phyloP scores from a whole-genome alignment of 31 red algal species.

The Bonnemaisonia californica region DNA sequence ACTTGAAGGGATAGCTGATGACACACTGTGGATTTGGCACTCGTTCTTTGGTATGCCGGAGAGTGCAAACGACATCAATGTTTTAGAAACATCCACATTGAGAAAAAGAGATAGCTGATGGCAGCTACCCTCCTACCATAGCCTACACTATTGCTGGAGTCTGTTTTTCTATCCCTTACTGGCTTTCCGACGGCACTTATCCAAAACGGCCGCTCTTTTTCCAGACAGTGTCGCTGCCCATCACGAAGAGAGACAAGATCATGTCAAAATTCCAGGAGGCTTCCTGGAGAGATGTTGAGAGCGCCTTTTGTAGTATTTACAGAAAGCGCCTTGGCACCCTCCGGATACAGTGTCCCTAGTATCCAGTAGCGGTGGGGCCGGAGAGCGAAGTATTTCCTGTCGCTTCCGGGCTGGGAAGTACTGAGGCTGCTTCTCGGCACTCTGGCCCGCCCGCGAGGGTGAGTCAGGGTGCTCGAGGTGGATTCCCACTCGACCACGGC shows the following conservation, averaged over 20 bases:
- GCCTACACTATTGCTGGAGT: slow-evolving; percentile 11
- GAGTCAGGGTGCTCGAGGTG: no score
- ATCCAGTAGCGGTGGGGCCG: no score
- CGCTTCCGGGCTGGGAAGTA: no score
- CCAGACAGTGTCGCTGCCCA: neutral
- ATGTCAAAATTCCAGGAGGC: neutral
- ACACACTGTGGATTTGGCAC: slow-evolving; percentile 44
- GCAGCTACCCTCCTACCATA: slow-evolving; percentile 5
- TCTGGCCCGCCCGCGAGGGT: no score
- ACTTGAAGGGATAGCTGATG: slow-evolving; percentile 33
- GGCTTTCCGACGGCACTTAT: slow-evolving; percentile 26
- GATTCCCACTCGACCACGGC: no score
- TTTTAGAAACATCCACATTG: neutral
- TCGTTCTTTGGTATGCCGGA: slow-evolving; percentile 29
- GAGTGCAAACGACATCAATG: slow-evolving; percentile 37
- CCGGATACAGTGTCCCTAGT: no score
- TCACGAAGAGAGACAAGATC: neutral
- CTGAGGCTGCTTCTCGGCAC: no score
- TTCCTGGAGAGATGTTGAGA: slow-evolving; percentile 14
- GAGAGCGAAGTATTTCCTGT: no score
- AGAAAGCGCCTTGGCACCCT: no score
- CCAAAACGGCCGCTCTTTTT: slow-evolving; percentile 19
- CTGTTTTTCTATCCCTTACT: slow-evolving; percentile 6
- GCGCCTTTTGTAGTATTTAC: neutral
- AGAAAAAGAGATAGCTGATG: slow-evolving; percentile 6